These are phyloP conservation scores for Phyllosticta capitalensis DNA, from an alignment of 2,329 filamentous ascomycete genomes.

Conservation along the genomic window DNA sequence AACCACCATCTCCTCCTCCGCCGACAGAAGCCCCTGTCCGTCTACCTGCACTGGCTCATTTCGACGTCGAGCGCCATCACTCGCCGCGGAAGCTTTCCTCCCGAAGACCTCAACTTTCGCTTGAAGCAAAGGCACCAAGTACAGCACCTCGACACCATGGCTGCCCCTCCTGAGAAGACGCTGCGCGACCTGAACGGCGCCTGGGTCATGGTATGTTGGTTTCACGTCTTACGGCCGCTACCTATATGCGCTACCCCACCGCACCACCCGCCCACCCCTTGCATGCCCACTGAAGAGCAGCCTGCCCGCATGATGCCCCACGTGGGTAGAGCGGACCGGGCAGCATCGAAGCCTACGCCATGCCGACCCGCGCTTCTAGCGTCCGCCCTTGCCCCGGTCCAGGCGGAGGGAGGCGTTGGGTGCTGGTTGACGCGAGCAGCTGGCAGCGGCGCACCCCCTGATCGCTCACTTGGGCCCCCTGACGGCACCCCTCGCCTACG, in stretches of 20 bases:
- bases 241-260: too few species aligned
- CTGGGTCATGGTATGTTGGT: conserved; percentile 27
- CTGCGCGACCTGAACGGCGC: conserved; percentile 29
- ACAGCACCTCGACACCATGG: conserved; percentile 21
- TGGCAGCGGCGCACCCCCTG: too few species aligned
- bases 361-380: neutral
- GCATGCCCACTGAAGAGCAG: neutral
- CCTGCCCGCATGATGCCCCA: neutral
- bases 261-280: neutral
- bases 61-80: neutral
- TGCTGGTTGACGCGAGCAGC: too few species aligned
- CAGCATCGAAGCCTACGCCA: neutral
- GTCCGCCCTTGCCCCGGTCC: neutral
- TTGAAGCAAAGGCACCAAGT: neutral
- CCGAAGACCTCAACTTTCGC: neutral
- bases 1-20: too few species aligned
- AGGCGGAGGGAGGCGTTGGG: too few species aligned
- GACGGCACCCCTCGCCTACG: neutral
- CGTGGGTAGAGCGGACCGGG: neutral
- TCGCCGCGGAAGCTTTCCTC: neutral
- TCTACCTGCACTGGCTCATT: neutral
- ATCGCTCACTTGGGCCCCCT: neutral
- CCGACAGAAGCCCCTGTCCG: neutral
- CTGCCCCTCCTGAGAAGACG: conserved; percentile 25
- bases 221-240: neutral